Percentiles rank a stretch among this genome's conserved stretches.
Evolutionary conservation across 148 eudicot species (phyloP).

Genomic region (Nepenthes gracilis): DNA sequence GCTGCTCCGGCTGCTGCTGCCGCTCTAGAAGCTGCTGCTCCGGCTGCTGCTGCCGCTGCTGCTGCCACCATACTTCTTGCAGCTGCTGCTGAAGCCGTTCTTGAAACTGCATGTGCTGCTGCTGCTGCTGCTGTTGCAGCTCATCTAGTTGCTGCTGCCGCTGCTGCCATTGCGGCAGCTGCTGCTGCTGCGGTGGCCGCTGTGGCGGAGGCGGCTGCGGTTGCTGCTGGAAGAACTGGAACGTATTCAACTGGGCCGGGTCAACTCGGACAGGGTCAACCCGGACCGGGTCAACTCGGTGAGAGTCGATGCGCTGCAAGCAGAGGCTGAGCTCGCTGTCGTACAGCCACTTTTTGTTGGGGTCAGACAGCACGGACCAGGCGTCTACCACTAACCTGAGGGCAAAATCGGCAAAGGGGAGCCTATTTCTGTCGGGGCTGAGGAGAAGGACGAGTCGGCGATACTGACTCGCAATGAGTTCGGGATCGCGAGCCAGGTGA

Average conservation of each 20-base stretch:
- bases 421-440: constrained; percentile 42
- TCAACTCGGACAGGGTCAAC: constrained; percentile 7
- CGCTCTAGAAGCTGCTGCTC: not conserved
- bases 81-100: constrained; percentile 1
- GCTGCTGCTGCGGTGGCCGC: constrained; percentile 2
- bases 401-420: constrained; percentile 59
- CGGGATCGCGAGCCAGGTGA: constrained; percentile 32
- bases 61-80: not conserved
- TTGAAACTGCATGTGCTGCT: not conserved
- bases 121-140: constrained; percentile 4
- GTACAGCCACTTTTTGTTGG: constrained; percentile 42
- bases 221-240: constrained; percentile 27
- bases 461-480: constrained; percentile 41
- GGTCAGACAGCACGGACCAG: constrained; percentile 66
- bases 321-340: constrained; percentile 32
- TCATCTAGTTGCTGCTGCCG: not conserved
- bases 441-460: constrained; percentile 39
- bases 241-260: constrained; percentile 14
- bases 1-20: constrained; percentile 5
- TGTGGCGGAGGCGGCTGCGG: constrained; percentile 2
- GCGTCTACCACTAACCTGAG: constrained; percentile 57
- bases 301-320: constrained; percentile 10
- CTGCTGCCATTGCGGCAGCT: constrained; percentile 9
- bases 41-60: constrained; percentile 7
- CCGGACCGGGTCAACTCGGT: constrained; percentile 4